Evolutionary conservation across 2,329 filamentous ascomycete species (phyloP), one percentile per base, ranked within the genome.

Genomic region (Microcyclosporella mali): DNA sequence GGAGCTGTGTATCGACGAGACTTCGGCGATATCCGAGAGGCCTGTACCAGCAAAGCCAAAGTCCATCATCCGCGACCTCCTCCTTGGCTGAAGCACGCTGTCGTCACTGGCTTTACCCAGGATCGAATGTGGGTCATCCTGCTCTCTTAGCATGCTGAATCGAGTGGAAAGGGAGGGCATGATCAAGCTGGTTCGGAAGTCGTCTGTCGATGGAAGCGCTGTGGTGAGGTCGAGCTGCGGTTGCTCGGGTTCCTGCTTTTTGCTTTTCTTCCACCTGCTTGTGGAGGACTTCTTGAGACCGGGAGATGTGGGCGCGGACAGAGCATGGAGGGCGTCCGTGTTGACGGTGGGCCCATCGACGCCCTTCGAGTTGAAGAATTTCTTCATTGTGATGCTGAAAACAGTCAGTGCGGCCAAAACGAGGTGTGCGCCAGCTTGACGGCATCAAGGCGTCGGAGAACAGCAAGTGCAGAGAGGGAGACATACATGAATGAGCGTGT

Each of bases 61-160:
- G 45, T 94, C 81, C 61, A 79, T 74, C 52, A 94, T 67, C 45
- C 84, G 79, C 1, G 89, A 95, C 51, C 85, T 82, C 41, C 88
- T 78, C 58, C 87, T 89, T 3, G 85, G 85, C 50, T 81, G 85
- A 15, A 97, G 69, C 2, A 97, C 89, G 54, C 89, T 95, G 65
- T 95, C 90, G 61, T 97, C 90, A 65, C 85, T 92, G 12, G 90
- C 90, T 66, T 97, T 95, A 45, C 90, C 90, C 25, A 95, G 76
- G 63, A 88, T 85, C 2, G 88, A 90, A 49, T 73, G 83, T 1
- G 90, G 90, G 58, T 95, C 88, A 62, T 95, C 89, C 63, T 95
- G 90, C 65, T 95, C 90, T 57, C 88, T 76, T 25, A 97, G 71
- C 90, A 97, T 97, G 55, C 90, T 97, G 65, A 98, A 98, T 6